Conservation (phyloP, 805 yeast species). For the Candida ficus region DNA sequence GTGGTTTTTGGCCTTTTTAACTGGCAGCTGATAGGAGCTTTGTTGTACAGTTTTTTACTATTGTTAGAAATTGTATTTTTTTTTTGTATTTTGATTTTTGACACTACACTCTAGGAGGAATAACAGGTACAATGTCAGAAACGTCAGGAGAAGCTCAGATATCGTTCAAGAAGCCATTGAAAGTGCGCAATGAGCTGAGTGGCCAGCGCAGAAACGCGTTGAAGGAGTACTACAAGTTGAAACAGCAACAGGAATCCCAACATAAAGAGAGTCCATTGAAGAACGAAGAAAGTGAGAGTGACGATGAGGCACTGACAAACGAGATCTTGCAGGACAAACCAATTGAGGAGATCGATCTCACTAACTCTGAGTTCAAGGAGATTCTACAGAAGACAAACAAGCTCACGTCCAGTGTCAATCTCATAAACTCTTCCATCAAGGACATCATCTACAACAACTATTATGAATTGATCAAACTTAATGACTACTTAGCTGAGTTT, state of each 20-base stretch:
- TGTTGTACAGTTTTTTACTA: neutral
- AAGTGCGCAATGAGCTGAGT: constrained; percentile 19
- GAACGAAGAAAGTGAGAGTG: constrained; percentile 4
- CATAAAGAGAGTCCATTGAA: neutral
- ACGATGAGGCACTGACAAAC: constrained; percentile 25
- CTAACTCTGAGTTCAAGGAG: constrained; percentile 25
- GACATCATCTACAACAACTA: constrained; percentile 72
- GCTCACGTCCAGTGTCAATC: constrained; percentile 41
- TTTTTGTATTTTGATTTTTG: too few species aligned
- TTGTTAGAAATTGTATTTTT: neutral
- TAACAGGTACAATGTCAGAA: neutral
- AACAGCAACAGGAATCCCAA: constrained; percentile 13
- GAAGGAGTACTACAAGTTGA: constrained; percentile 37
- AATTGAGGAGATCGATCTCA: constrained; percentile 24
- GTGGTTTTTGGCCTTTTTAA: neutral
- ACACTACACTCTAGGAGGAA: neutral
- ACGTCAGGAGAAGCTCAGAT: constrained; percentile 7
- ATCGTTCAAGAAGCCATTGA: constrained; percentile 23
- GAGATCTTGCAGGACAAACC: constrained; percentile 21
- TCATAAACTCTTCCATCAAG: constrained; percentile 57
- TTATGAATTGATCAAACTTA: constrained; percentile 65
- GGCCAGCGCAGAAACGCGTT: constrained; percentile 34
- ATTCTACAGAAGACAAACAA: constrained; percentile 33
- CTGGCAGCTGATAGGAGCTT: neutral
- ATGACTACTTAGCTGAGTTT: constrained; percentile 43